Evolutionary conservation across 2,329 filamentous ascomycete genomes (phyloP), one percentile per base, ranked within the genome.

Genomic region (Phaeosphaeriaceae sp.): DNA sequence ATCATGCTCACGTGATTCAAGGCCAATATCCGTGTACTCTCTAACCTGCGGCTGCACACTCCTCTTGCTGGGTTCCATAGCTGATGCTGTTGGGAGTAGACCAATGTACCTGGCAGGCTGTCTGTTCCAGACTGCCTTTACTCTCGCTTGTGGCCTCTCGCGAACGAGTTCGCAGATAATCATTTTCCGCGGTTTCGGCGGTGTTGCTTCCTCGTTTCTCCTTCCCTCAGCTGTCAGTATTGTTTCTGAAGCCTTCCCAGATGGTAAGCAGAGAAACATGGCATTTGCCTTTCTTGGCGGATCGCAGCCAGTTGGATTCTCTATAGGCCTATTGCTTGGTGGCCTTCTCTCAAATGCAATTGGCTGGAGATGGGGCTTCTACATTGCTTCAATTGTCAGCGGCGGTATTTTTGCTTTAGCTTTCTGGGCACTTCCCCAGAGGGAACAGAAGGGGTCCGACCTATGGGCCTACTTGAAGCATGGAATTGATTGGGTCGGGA

Each of bases 401-500:
- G 67, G 70, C 2, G 39, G 72, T 6, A 64, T 79, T 6, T 71
- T 77, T n/a, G 54, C 70, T 1, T 46, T 75, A 4, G 72, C 72
- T 3, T 28, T 75, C 18, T 79, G 70, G 61, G 67, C 63, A 20
- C 54, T 77, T 59, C 52, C 79, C 9, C 71, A 65, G 57, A 8
- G 49, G 62, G 41, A 53, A 34, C 39, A 61, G 56, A 36, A 59
- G 66, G n/a, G 58, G 59, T 38, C 52, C 3, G 33, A 66, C 9
- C 59, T 71, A 1, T 65, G 61, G 59, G 33, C 51, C 3, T 54
- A 64, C 3, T 52, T 80, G n/a, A 62, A 56, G 21, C 70, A 59
- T 0, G 78, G 82, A 3, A 79, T 84, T 35, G 81, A 84, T 51
- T 84, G 81, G 81, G 61, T 81, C 28, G 81, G 81, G 0, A 78